phyloP scores from a whole-genome alignment of 176 grass and related monocot species.

The Eleusine coracana region DNA sequence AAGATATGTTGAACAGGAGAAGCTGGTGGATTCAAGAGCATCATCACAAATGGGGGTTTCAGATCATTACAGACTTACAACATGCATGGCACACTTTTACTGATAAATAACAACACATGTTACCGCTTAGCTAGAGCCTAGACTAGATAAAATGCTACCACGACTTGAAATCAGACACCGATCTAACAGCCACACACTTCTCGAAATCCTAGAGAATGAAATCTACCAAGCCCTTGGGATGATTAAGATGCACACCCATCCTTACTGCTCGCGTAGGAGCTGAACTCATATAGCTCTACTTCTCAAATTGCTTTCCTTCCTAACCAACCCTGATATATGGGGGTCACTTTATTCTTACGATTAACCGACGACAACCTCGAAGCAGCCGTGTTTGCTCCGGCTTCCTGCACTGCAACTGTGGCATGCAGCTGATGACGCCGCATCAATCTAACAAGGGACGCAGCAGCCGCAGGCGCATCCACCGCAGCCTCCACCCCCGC shows the following conservation, averaged over 20 bases:
- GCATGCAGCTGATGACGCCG: neutral
- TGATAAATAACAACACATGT: no score
- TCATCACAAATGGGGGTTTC: neutral
- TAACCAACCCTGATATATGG: neutral
- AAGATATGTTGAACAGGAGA: neutral
- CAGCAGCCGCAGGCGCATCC: neutral
- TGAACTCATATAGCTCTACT: neutral
- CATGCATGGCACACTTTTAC: no score
- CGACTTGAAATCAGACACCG: no score
- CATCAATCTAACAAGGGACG: neutral
- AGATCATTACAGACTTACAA: neutral
- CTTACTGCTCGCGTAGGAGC: neutral
- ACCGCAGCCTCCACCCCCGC: neutral
- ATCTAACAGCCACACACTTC: no score
- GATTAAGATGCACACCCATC: no score
- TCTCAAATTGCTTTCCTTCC: neutral
- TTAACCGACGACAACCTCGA: neutral
- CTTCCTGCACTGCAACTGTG: neutral
- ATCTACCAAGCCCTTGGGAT: no score
- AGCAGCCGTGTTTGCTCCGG: neutral
- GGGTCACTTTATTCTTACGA: neutral
- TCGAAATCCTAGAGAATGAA: no score
- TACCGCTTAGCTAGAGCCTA: no score
- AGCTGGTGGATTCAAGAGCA: no score
- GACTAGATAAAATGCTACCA: no score